Base-by-base conservation (phyloP, 306 rosid species). In the Aeschynomene evenia region DNA sequence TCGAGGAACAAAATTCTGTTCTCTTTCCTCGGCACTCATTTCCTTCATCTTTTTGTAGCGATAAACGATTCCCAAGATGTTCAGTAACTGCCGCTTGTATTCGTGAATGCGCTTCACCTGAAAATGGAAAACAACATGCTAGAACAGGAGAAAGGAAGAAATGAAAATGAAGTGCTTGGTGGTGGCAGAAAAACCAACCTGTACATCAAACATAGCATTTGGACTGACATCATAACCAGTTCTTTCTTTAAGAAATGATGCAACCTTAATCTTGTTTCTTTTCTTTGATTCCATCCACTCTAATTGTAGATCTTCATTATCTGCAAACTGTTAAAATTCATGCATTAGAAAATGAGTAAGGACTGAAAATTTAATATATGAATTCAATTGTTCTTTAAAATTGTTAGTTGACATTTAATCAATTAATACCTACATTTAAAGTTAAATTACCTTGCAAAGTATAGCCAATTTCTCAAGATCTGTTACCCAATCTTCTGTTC, bases 91-190 rank as follows among this genome's bases (percentile, higher is more conserved):
- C 50, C 98, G 72, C 73, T 93, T 93, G 88, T 93, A 93, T 75
- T 93, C 98, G 66, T 93, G 98, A 69, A 93, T 93, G 75, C 98
- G 98, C 89, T 93, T 93, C 83, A 93, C 98, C 98, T 93, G 70
- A 62, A 83, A 23, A 76, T 72, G 34, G 18, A 68, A n/a, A n/a
- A n/a, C n/a, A n/a, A n/a, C n/a, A 31, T 29, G 46, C 24, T 76
- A 37, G 51, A 74, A 55, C 36, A 28, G 33, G 36, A 51, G 16
- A 57, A n/a, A 51, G 56, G 65, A 50, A 61, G 23, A 21, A 52
- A 43, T 72, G 34, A 66, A 21, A 52, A 43, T 72, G 34, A 66
- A 60, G 60, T 33, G 70, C 28, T 65, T 59, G 63, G 49, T 61
- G 56, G 12, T 9, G 50, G 82, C n/a, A n/a, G n/a, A n/a, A 43